Evolutionary conservation across 179 eudicot genomes (phyloP).

Genomic region (Spinacia oleracea): DNA sequence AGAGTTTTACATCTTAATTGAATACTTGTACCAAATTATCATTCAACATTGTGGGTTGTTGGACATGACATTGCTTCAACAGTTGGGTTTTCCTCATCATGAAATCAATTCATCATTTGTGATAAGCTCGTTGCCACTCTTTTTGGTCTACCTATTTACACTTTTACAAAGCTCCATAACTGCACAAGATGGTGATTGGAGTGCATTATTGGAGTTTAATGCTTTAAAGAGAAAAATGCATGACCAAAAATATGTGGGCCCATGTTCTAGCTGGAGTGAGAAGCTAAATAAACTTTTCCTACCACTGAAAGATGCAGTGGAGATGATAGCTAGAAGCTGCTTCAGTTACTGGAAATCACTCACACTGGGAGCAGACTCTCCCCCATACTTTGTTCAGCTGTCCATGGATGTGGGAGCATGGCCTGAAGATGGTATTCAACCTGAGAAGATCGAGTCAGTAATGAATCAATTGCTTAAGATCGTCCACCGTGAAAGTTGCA

Average conservation of each 20-base stretch:
- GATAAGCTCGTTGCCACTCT: constrained; percentile 72
- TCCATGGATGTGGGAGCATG: constrained; percentile 83
- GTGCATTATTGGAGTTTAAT: constrained; percentile 48
- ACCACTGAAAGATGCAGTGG: constrained; percentile 42
- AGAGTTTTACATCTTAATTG: constrained; percentile 74
- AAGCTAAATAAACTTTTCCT: constrained; percentile 45
- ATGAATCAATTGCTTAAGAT: constrained; percentile 67
- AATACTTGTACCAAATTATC: constrained; percentile 86
- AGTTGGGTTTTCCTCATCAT: constrained; percentile 80
- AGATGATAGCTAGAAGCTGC: constrained; percentile 51
- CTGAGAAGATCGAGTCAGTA: constrained; percentile 89
- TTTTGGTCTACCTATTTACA: constrained; percentile 85
- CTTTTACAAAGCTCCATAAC: constrained; percentile 95
- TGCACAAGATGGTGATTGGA: constrained; percentile 90
- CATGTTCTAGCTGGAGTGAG: constrained; percentile 52
- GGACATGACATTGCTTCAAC: constrained; percentile 52
- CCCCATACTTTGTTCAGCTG: constrained; percentile 91
- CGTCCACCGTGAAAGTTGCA: constrained; percentile 72
- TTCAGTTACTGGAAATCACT: constrained; percentile 81
- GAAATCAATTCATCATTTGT: constrained; percentile 86
- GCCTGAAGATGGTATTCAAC: constrained; percentile 99
- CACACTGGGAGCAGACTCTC: constrained; percentile 91
- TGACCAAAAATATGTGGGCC: constrained; percentile 33
- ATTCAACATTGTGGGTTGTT: constrained; percentile 92
- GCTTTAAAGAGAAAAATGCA: constrained; percentile 38